A percentile compares a stretch with the other conserved stretches of the same genome.
Conservation (phyloP, 2,329 filamentous ascomycete genomes). For the Aureobasidium sp. region DNA sequence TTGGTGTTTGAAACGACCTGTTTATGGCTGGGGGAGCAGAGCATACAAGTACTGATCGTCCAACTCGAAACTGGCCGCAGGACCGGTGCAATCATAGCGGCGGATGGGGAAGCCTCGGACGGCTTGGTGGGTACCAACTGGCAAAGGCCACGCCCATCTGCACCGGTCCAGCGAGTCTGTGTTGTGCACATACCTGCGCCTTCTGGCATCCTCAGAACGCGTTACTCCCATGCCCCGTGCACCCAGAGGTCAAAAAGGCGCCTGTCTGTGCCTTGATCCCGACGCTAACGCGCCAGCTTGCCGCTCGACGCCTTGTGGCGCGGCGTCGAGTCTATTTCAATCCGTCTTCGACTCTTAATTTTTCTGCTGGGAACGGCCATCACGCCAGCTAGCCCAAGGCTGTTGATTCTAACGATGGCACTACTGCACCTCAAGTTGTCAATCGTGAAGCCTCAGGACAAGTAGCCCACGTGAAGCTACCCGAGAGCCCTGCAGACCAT, state of each 20-base stretch:
- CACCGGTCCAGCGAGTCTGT: conserved; percentile 8
- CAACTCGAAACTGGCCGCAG: conserved; percentile 12
- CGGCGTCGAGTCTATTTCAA: conserved; percentile 11
- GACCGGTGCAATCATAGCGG: conserved; percentile 12
- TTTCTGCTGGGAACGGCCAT: conserved; percentile 11
- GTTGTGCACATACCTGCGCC: conserved; percentile 3
- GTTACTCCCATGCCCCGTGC: conserved; percentile 10
- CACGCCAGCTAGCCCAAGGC: conserved; percentile 9
- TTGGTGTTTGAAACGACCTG: conserved; percentile 7
- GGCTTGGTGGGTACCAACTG: conserved; percentile 12
- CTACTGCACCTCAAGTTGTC: conserved; percentile 10
- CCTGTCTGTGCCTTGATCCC: conserved; percentile 11
- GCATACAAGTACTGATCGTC: conserved; percentile 21
- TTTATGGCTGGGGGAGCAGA: conserved; percentile 13
- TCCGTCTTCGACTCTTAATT: conserved; percentile 6
- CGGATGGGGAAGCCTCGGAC: conserved; percentile 11
- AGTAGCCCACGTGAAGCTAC: not conserved
- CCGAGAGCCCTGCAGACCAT: not conserved
- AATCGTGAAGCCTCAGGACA: conserved; percentile 1
- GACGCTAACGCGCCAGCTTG: conserved; percentile 12
- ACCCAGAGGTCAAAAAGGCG: not conserved
- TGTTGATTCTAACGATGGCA: conserved; percentile 1
- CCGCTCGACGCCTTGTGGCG: conserved; percentile 7
- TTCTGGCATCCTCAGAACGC: not conserved
- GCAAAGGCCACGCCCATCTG: conserved; percentile 8